phyloP scores from a whole-genome alignment of 2,329 filamentous ascomycete species.

The Lachnellula cervina region DNA sequence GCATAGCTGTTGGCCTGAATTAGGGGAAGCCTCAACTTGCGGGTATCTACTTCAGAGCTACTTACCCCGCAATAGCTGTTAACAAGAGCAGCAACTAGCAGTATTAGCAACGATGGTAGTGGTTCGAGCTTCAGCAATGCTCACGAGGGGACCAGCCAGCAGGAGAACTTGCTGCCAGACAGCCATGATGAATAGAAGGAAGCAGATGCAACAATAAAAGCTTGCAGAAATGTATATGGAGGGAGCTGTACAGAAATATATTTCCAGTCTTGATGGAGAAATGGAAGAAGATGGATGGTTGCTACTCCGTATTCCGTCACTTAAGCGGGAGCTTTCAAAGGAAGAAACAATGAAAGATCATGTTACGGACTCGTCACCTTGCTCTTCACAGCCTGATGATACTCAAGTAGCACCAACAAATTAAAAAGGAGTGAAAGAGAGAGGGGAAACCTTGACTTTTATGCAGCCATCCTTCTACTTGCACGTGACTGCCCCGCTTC shows the following conservation, averaged over 20 bases:
- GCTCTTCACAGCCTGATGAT: neutral
- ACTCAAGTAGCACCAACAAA: neutral
- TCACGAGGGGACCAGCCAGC: conserved; percentile 22
- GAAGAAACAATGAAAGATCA: neutral
- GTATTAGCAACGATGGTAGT: conserved; percentile 7
- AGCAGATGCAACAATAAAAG: neutral
- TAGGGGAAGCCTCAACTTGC: neutral
- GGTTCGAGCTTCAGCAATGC: neutral
- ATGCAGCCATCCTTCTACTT: neutral
- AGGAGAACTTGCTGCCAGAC: conserved; percentile 8
- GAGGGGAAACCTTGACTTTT: neutral
- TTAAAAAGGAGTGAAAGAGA: neutral
- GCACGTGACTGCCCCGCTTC: neutral
- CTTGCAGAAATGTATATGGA: neutral
- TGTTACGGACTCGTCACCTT: no score
- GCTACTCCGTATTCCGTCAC: neutral
- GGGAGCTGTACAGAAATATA: no score
- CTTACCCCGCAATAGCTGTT: conserved; percentile 28
- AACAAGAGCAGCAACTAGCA: conserved; percentile 22
- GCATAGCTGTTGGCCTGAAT: conserved; percentile 22
- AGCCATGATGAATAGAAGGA: conserved; percentile 10
- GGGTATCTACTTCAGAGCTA: neutral
- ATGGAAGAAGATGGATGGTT: neutral
- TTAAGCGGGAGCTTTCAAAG: neutral
- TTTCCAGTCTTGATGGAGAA: neutral